Conservation (phyloP, 441 rosid species). For the Theobroma grandiflorum region DNA sequence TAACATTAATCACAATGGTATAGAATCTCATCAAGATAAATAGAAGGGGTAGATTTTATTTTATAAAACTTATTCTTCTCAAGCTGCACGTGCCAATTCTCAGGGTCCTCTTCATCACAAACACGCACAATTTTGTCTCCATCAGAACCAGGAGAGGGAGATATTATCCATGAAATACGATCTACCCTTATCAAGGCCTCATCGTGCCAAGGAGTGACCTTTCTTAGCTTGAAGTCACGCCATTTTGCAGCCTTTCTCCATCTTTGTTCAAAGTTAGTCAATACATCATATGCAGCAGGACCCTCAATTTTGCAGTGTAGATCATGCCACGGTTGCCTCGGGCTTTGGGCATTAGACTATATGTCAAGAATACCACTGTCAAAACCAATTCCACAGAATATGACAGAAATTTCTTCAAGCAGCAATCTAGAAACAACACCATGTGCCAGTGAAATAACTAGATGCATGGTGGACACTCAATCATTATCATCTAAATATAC, state of each 20-base stretch:
- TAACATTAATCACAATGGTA: background rate
- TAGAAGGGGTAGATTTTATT: constrained; percentile 13
- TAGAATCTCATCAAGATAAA: constrained; percentile 6
- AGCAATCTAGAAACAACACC: constrained; percentile 3
- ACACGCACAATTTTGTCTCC: constrained; percentile 49
- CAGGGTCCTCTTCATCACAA: constrained; percentile 56
- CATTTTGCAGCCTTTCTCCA: constrained; percentile 75
- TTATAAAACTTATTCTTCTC: constrained; percentile 6
- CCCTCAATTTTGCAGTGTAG: constrained; percentile 86
- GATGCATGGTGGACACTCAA: background rate
- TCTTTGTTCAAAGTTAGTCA: constrained; percentile 76
- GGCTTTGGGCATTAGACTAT: constrained; percentile 52
- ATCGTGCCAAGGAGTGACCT: constrained; percentile 57
- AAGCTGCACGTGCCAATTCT: constrained; percentile 86
- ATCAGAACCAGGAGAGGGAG: constrained; percentile 52
- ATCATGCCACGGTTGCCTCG: constrained; percentile 95
- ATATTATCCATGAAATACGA: constrained; percentile 64
- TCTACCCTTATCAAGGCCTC: constrained; percentile 74
- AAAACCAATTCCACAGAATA: constrained; percentile 17
- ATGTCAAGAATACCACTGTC: constrained; percentile 16
- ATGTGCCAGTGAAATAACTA: constrained; percentile 6
- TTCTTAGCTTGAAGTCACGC: constrained; percentile 63
- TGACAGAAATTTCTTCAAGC: background rate
- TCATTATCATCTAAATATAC: background rate
- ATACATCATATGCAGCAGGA: constrained; percentile 80